phyloP scores from a whole-genome alignment of 2,329 filamentous ascomycete species.

The Corniculantispora saksenae region DNA sequence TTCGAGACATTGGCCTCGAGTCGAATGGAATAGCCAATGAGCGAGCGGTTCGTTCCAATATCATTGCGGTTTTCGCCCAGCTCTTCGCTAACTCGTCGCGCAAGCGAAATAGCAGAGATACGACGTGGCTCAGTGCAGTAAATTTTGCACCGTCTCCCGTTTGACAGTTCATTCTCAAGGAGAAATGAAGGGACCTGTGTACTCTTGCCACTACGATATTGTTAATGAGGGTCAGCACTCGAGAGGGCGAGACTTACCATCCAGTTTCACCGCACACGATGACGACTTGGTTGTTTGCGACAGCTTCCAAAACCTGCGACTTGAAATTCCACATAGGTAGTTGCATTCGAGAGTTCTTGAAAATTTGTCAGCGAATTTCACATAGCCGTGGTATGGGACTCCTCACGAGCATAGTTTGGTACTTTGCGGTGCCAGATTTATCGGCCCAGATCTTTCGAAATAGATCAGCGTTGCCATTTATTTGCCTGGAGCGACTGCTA shows the following conservation, averaged over 20 bases:
- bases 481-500: slow-evolving; percentile 40
- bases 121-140: slow-evolving; percentile 94
- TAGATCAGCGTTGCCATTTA: slow-evolving; percentile 45
- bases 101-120: slow-evolving; percentile 94
- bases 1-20: slow-evolving; percentile 83
- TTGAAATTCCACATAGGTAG: slow-evolving; percentile 90
- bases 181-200: slow-evolving; percentile 96
- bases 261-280: slow-evolving; percentile 97
- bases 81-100: slow-evolving; percentile 90
- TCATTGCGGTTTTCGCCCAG: slow-evolving; percentile 83
- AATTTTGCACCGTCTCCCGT: slow-evolving; percentile 82
- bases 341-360: slow-evolving; percentile 65
- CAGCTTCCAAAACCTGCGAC: slow-evolving; percentile 72
- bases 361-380: slow-evolving; percentile 10
- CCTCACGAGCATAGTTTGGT: slow-evolving; percentile 74
- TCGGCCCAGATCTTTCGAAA: slow-evolving; percentile 61
- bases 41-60: slow-evolving; percentile 76
- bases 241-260: slow-evolving; percentile 50
- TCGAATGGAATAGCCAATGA: slow-evolving; percentile 93
- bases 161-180: slow-evolving; percentile 81
- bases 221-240: slow-evolving; percentile 25
- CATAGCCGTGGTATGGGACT: background rate
- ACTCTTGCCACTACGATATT: slow-evolving; percentile 72
- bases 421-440: slow-evolving; percentile 60
- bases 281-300: slow-evolving; percentile 79